Evolutionary conservation across 768 basidiomycete genomes (phyloP).

Genomic region (Leccinum longicurvipes): DNA sequence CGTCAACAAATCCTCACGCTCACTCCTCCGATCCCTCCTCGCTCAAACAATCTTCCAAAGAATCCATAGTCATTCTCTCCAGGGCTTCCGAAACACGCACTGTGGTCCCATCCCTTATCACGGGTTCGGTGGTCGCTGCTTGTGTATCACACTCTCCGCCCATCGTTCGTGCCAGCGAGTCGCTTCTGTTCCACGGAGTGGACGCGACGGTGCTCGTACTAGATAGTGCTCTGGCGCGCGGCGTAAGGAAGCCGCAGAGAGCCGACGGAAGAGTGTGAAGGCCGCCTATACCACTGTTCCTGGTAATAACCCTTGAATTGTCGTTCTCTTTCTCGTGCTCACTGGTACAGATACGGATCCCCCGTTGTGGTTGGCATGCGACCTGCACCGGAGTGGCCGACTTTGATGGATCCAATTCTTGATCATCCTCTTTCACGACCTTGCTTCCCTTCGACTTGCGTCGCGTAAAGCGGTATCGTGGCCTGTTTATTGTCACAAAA

Average conservation of each 20-base stretch:
- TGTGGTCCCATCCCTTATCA: constrained; percentile 1
- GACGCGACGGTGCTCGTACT: constrained; percentile 22
- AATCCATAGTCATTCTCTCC: constrained; percentile 25
- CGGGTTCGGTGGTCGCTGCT: background rate
- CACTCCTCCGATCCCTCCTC: background rate
- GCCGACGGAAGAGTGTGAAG: constrained; percentile 6
- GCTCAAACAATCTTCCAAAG: background rate
- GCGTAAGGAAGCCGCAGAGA: constrained; percentile 7
- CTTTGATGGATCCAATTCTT: background rate
- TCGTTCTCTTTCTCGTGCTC: constrained; percentile 3
- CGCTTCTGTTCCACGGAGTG: background rate
- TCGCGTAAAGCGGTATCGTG: constrained; percentile 18
- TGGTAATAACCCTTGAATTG: background rate
- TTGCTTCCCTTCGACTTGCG: constrained; percentile 10
- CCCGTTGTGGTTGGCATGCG: background rate
- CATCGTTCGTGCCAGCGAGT: background rate
- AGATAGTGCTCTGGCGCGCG: constrained; percentile 20
- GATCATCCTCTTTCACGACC: background rate
- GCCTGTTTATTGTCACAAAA: constrained; percentile 22
- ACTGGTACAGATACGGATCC: background rate
- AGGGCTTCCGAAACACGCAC: constrained; percentile 19
- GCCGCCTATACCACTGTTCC: background rate
- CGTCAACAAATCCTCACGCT: background rate
- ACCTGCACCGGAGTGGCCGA: background rate
- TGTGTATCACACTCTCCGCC: background rate